Base-by-base conservation (phyloP, 2,329 filamentous ascomycete genomes). In the Ophiostoma montium region DNA sequence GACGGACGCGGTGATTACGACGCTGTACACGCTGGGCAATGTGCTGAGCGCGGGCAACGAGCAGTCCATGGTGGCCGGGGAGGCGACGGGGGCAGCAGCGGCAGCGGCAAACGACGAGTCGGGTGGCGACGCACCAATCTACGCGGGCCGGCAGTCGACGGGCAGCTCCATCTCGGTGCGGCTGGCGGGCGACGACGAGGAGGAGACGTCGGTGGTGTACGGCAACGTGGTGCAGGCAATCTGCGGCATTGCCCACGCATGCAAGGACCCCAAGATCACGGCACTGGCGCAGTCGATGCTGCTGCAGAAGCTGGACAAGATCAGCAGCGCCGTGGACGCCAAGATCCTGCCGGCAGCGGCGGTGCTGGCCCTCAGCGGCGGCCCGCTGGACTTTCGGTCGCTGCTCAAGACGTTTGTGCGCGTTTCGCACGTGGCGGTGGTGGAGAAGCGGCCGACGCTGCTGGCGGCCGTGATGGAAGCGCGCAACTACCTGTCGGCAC, bases 1-100 rank as follows among this genome's bases (percentile, higher is more conserved):
- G 1, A 85, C 94, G 58, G 92, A 98, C 68, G 83, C 88, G 33
- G 77, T 95, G 33, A 96, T 98, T 56, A 94, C 89, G 5, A 96
- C 89, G 1, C 70, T 98, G 10, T 98, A 98, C 65, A 92, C 88
- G 0, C 73, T 98, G n/a, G 92, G 92, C 18, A 98, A 98, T 61
- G 84, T 95, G 4, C 72, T 98, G 13, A 95, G 88, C 57, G 82
- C 87, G 5, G 79, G 76, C 43, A 71, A 72, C 13, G 76, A 76
- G 50, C 67, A 70, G 38, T 69, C 66, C 41, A 67, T 74, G 48
- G 82, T 55, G 74, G 67, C 8, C 74, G 67, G 6, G 66, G 70
- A 7, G 33, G 18, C 59, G 51, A 53, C 61, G 45, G 66, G 67
- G 57, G 19, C 15, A 35, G 30, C 16, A 27, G 39, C 12, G 11